Evolutionary conservation across 345 rosid genomes (phyloP).

Genomic region (Eucalyptus leucophloia): DNA sequence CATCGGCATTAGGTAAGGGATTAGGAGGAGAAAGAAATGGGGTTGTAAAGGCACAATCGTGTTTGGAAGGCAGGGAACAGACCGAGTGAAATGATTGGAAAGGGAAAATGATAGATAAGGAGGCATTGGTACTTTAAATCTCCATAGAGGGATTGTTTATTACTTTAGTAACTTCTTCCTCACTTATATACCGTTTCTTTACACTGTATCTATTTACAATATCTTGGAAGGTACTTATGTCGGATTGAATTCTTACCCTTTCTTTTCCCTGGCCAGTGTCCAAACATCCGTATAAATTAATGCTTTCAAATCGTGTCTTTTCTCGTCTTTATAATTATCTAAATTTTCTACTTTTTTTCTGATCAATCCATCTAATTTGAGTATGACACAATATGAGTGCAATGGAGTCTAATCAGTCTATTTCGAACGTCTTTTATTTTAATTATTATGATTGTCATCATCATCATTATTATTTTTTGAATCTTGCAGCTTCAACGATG

Average conservation of each 20-base stretch:
- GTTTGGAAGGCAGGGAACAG: background rate
- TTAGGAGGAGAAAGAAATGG: background rate
- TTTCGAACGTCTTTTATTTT: background rate
- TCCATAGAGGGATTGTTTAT: background rate
- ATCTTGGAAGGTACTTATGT: background rate
- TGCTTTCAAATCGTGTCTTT: background rate
- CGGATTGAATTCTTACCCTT: background rate
- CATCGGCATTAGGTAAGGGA: background rate
- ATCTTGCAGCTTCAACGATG: rapidly evolving
- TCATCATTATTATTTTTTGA: background rate
- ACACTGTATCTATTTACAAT: background rate
- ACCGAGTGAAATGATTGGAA: background rate
- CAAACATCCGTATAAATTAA: no score
- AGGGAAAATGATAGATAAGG: background rate
- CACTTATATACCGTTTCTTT: background rate
- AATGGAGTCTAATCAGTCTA: background rate
- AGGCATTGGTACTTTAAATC: background rate
- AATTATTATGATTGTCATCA: background rate
- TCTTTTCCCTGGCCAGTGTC: background rate
- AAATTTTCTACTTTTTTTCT: background rate
- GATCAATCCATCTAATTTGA: background rate
- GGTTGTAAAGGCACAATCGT: background rate
- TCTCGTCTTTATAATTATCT: background rate
- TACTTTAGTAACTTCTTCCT: background rate
- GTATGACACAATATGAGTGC: rapidly evolving